A percentile compares a stretch with the other conserved stretches of the same genome.
Evolutionary conservation across 306 rosid genomes (phyloP).

Genomic region (Echinosophora koreensis): DNA sequence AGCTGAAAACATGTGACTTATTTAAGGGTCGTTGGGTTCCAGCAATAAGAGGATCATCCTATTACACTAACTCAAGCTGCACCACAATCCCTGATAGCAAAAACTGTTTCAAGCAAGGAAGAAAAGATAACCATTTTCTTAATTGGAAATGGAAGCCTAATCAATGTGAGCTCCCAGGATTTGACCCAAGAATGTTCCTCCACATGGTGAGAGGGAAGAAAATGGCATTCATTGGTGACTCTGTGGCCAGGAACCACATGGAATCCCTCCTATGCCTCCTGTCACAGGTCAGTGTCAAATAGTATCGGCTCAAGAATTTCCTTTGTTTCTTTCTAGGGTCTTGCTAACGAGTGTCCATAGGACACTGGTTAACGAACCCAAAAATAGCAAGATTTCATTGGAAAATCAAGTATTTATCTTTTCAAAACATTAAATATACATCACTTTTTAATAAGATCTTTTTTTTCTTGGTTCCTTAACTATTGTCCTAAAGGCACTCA

Average conservation of each 20-base stretch:
- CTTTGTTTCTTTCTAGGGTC: no score
- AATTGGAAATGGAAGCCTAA: slow-evolving; percentile 94
- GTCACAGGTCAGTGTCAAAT: slow-evolving; percentile 69
- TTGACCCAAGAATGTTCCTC: slow-evolving; percentile 64
- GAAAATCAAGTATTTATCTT: no score
- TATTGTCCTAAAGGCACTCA: no score
- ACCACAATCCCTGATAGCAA: slow-evolving; percentile 73
- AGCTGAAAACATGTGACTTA: slow-evolving; percentile 64
- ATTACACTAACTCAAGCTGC: slow-evolving; percentile 84
- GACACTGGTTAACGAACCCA: no score
- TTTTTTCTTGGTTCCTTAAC: no score
- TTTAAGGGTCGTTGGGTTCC: slow-evolving; percentile 76
- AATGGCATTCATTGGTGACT: slow-evolving; percentile 88
- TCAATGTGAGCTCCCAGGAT: slow-evolving; percentile 69
- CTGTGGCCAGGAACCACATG: slow-evolving; percentile 85
- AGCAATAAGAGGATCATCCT: slow-evolving; percentile 43
- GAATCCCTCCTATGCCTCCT: slow-evolving; percentile 86
- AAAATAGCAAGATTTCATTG: no score
- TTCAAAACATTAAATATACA: no score
- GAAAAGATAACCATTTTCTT: slow-evolving; percentile 69
- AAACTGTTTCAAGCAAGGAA: slow-evolving; percentile 84
- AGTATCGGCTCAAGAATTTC: background rate
- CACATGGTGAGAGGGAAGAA: slow-evolving; percentile 69
- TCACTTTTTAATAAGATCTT: no score
- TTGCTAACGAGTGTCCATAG: no score